phyloP scores from a whole-genome alignment of 1,284 basidiomycete genomes.

The Naganishia sp. region DNA sequence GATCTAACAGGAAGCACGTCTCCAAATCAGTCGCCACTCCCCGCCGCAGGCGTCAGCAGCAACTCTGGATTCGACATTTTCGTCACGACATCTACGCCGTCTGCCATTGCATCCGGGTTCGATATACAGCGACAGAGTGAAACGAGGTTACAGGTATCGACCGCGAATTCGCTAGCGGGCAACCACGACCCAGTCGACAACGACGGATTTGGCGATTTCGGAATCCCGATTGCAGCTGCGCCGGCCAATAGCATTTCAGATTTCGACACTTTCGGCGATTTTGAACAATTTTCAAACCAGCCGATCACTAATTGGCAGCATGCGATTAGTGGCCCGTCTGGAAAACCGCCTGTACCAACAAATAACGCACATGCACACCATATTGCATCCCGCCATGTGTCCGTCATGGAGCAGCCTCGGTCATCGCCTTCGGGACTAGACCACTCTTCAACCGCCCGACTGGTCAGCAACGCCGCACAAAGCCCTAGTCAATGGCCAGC shows the following conservation, averaged over 20 bases:
- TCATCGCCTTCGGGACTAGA: constrained; percentile 8
- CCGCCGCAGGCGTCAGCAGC: neutral
- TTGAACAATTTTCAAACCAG: constrained; percentile 13
- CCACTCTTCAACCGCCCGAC: constrained; percentile 11
- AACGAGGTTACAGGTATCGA: too few species aligned
- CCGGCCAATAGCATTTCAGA: neutral
- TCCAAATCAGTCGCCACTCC: neutral
- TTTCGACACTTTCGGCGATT: constrained; percentile 34
- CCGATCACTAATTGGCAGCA: neutral
- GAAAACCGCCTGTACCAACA: too few species aligned
- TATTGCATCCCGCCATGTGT: too few species aligned
- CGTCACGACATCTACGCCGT: too few species aligned
- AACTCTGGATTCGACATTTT: constrained; percentile 1
- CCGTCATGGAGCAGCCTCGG: too few species aligned
- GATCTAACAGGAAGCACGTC: constrained; percentile 16
- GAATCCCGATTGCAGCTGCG: neutral
- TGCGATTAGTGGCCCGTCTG: neutral
- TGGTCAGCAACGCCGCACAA: constrained; percentile 13
- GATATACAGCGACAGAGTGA: too few species aligned
- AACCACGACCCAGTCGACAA: neutral
- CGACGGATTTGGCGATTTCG: constrained; percentile 31
- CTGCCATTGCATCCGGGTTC: too few species aligned
- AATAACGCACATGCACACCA: neutral
- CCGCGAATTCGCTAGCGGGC: neutral
- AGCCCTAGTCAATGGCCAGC: constrained; percentile 29